Evolutionary conservation across 768 basidiomycete species (phyloP).

Genomic region (Lentinula raphanica): DNA sequence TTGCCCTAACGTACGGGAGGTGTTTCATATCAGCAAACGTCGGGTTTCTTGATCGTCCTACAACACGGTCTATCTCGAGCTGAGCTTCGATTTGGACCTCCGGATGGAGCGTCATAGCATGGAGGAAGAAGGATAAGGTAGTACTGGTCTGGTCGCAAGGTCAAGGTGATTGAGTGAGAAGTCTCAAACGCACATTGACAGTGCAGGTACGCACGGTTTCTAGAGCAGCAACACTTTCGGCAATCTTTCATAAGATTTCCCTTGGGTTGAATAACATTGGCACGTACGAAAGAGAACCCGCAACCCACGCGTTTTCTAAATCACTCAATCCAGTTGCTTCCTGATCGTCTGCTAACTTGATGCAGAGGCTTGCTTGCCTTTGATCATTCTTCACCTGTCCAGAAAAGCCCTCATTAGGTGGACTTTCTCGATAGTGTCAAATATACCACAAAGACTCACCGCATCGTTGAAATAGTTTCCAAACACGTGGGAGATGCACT

Average conservation of each 20-base stretch:
- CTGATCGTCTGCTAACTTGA: conserved; percentile 9
- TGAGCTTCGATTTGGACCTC: conserved; percentile 19
- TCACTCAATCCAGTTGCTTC: conserved; percentile 1
- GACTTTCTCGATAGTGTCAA: no score
- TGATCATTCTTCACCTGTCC: background rate
- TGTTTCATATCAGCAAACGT: conserved; percentile 11
- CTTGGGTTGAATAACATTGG: no score
- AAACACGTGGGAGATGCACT: background rate
- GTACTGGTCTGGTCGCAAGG: conserved; percentile 2
- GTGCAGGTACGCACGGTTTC: background rate
- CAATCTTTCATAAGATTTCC: no score
- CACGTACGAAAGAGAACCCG: background rate
- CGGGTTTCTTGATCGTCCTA: conserved; percentile 17
- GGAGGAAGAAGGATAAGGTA: conserved; percentile 15
- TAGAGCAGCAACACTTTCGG: background rate
- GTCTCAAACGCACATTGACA: no score
- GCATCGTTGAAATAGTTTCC: background rate
- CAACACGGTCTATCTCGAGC: conserved; percentile 19
- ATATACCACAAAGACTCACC: conserved; percentile 11
- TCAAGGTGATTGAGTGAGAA: no score
- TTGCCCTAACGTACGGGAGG: conserved; percentile 16
- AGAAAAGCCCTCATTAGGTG: no score
- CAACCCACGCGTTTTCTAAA: background rate
- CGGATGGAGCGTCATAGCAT: conserved; percentile 18
- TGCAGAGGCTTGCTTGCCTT: background rate